Evolutionary conservation across 768 basidiomycete genomes (phyloP), one percentile per base, ranked within the genome.

Genomic region (Trametes villosa): DNA sequence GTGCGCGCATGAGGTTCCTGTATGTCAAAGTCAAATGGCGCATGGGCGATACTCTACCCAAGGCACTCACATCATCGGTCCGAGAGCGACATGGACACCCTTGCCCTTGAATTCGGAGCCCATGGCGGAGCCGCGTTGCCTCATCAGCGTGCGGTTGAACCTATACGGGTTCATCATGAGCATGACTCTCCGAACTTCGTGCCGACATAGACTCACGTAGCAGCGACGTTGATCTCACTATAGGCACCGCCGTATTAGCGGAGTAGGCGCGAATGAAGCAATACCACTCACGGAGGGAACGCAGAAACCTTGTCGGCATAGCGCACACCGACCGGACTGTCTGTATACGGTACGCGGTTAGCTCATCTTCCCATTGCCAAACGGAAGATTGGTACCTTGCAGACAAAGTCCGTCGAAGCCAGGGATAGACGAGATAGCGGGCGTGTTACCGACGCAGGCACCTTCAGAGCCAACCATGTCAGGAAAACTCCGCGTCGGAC

Each of bases 51-150:
- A n/a, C 9, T 1, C 20, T 30, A 4, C 7, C 31, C 9, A 30
- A 11, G 36, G 86, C 75, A 92, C 70, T 93, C 90, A 64, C 86
- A 92, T 94, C 87, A 91, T 91, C 0, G 92, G 83, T 24, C 81
- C 78, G 15, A 95, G 79, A 5, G 86, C 88, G 50, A 95, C 76
- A 66, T 96, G 84, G 38, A 93, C 86, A 18, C 96, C 96, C 69
- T 95, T 94, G 20, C 85, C 86, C 55, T 80, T 80, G 75, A 92
- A 89, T 70, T 98, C 95, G 41, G 81, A 71, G 20, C 94, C 94
- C 84, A 96, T 88, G 27, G 83, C 87, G 2, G 84, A 71, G 5
- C 91, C 94, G 30, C 94, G 86, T 12, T 78, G 75, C 49, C 92
- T 88, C 64, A 96, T 87, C 29, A 96, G 78, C 4, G 81, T 79